These are phyloP conservation scores for Lodderomyces theae DNA, from an alignment of 1,139 yeast genomes.

Conservation along the genomic window DNA sequence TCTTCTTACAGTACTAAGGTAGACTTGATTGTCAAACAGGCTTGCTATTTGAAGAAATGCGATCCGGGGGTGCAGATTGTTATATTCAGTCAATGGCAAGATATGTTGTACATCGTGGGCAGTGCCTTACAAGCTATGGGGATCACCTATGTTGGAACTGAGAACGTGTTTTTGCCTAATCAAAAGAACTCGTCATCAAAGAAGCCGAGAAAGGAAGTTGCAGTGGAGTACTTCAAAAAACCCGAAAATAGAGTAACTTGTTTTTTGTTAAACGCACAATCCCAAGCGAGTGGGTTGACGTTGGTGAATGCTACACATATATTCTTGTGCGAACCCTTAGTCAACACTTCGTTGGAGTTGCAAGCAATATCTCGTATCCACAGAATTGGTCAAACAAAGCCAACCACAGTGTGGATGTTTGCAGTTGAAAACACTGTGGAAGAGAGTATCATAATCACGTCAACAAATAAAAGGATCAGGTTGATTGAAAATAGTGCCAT, in stretches of 20 bases:
- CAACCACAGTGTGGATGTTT: conserved; percentile 90
- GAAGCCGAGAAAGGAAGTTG: conserved; percentile 20
- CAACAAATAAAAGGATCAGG: conserved; percentile 50
- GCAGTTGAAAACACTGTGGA: conserved; percentile 85
- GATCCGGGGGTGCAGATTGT: conserved; percentile 75
- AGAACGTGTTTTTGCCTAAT: conserved; percentile 36
- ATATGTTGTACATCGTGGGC: conserved; percentile 62
- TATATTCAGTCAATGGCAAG: conserved; percentile 85
- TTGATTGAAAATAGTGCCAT: conserved; percentile 22
- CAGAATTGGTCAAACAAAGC: conserved; percentile 80
- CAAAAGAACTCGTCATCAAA: neutral
- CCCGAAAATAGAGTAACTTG: conserved; percentile 66
- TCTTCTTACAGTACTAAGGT: conserved; percentile 77
- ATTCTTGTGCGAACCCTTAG: conserved; percentile 83
- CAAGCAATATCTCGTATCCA: conserved; percentile 93
- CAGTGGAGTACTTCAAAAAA: conserved; percentile 63
- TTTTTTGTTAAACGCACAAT: conserved; percentile 76
- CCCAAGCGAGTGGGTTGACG: conserved; percentile 88
- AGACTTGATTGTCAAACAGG: conserved; percentile 75
- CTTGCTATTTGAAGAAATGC: conserved; percentile 54
- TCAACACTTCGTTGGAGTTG: conserved; percentile 80
- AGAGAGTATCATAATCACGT: conserved; percentile 69
- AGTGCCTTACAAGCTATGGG: conserved; percentile 63
- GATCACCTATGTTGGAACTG: conserved; percentile 48
- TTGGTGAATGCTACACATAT: conserved; percentile 90